Evolutionary conservation across 169 alveolate genomes (phyloP).

Genomic region (Plasmodium gaboni): DNA sequence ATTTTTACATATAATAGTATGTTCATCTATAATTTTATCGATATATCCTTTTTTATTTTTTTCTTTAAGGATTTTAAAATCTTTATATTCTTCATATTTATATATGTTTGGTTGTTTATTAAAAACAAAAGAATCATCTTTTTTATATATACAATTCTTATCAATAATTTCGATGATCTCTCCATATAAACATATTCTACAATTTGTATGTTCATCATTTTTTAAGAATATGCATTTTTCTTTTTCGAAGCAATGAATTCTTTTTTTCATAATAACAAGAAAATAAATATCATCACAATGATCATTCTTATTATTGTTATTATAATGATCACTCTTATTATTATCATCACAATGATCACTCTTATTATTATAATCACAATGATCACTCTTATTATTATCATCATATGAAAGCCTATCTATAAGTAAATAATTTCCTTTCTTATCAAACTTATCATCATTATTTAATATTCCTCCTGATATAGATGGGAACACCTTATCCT

Average conservation of each 20-base stretch:
- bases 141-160: background rate
- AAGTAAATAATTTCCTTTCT: constrained; percentile 7
- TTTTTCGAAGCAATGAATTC: constrained; percentile 10
- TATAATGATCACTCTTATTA: background rate
- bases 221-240: constrained; percentile 66
- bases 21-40: constrained; percentile 31
- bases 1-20: constrained; percentile 33
- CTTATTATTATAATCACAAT: no score
- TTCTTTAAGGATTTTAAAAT: constrained; percentile 28
- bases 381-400: background rate
- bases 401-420: background rate
- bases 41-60: constrained; percentile 49
- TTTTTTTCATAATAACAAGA: constrained; percentile 29
- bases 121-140: constrained; percentile 14
- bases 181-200: constrained; percentile 65
- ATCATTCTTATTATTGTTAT: background rate
- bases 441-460: background rate
- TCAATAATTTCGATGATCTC: constrained; percentile 25
- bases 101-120: constrained; percentile 31
- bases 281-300: constrained; percentile 17
- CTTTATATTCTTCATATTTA: constrained; percentile 18
- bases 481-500: background rate
- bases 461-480: background rate
- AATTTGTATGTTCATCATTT: constrained; percentile 32
- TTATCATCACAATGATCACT: background rate